Base-by-base conservation (phyloP, 73 alveolate genomes). In the Paramecium pentaurelia region DNA sequence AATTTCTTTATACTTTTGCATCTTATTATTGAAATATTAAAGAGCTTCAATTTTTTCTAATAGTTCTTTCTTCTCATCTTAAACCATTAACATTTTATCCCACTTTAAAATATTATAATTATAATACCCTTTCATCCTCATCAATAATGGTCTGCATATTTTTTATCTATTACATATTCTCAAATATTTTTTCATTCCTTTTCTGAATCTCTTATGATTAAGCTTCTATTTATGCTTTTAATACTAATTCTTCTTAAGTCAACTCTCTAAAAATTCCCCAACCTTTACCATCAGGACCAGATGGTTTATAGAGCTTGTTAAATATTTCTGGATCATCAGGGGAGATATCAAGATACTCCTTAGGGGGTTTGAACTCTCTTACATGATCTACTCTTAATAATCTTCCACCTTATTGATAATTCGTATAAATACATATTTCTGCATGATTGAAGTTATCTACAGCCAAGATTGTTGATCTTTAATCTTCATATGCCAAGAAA, bases 241-340 rank as follows among this genome's bases (percentile, higher is more conserved):
- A 90, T 47, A 84, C 60, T 58, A 83, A 64, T 93, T 96, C 99
- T 73, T 96, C 97, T 80, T 96, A 96, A 77, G 94, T 96, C 27
- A 97, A 88, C 28, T 93, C 71, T 86, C 99, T 95, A 92, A 96
- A 98, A 83, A 95, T 97, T n/a, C 99, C 99, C 99, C 99, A 98
- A 8, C 99, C 99, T 88, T 96, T 97, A 6, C 99, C 99, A 92
- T 98, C 99, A 58, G 99, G 99, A 7, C 99, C 99, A 28, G 99
- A 89, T 34, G 99, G 99, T 60, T 96, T 97, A 92, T 98, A 98
- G 32, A 97, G 95, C 30, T 86, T 94, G 88, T 96, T 95, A 47
- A 89, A 89, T 71, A 77, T 84, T 88, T 93, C 95, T 51, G 95
- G 77, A 71, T 73, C 93, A 68, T 87, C 94, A 47, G 96, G 93